Conservation (phyloP, 1,139 yeast species). For the Pichia sp. region DNA sequence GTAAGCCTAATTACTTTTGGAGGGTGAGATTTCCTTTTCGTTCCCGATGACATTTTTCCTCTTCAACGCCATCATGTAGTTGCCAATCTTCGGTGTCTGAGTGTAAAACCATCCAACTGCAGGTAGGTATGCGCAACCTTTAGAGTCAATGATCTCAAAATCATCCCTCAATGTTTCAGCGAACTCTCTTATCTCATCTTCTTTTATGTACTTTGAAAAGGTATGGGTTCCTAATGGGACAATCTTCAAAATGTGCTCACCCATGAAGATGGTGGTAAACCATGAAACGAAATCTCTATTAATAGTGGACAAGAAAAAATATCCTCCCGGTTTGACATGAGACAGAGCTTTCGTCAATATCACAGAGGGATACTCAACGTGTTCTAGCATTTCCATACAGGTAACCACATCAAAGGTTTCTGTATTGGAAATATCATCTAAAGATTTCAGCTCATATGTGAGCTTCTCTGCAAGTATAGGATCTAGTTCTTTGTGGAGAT, state of each 20-base stretch:
- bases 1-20: no score
- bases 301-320: slow-evolving; percentile 83
- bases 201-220: slow-evolving; percentile 76
- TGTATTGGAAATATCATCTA: slow-evolving; percentile 46
- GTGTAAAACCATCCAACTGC: slow-evolving; percentile 79
- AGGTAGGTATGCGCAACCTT: slow-evolving; percentile 82
- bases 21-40: no score
- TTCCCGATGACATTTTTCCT: no score
- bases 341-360: slow-evolving; percentile 61
- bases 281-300: slow-evolving; percentile 86
- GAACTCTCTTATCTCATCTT: slow-evolving; percentile 66
- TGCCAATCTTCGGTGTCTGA: slow-evolving; percentile 55
- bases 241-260: slow-evolving; percentile 67
- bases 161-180: slow-evolving; percentile 30
- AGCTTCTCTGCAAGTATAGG: slow-evolving; percentile 46
- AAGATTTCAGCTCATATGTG: slow-evolving; percentile 49
- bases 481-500: slow-evolving; percentile 57
- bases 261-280: slow-evolving; percentile 90
- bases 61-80: slow-evolving; percentile 80
- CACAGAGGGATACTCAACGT: slow-evolving; percentile 76
- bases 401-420: slow-evolving; percentile 70
- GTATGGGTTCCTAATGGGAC: slow-evolving; percentile 95
- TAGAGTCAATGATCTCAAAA: slow-evolving; percentile 55
- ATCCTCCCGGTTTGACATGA: slow-evolving; percentile 72
- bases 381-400: slow-evolving; percentile 92